Conservation (phyloP, 2,329 filamentous ascomycete species). For the Pseudogymnoascus sp. region DNA sequence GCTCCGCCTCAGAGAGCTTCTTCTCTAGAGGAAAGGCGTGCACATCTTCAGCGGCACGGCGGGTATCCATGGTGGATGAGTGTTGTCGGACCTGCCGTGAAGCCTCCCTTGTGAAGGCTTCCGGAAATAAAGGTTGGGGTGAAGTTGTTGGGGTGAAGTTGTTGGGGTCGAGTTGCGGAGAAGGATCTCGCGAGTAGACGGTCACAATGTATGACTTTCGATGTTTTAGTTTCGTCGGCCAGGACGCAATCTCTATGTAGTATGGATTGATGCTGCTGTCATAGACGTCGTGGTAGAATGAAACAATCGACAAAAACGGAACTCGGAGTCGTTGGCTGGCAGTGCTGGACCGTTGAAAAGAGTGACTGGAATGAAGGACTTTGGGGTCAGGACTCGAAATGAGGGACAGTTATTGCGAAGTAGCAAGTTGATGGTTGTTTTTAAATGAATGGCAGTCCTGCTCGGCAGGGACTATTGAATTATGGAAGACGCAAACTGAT, state of each 20-base stretch:
- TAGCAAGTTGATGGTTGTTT: background rate
- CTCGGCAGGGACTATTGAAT: background rate
- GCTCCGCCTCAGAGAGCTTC: background rate
- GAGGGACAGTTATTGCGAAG: background rate
- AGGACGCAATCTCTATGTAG: background rate
- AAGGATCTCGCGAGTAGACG: background rate
- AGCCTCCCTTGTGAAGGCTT: background rate
- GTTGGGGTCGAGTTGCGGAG: background rate
- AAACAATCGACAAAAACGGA: background rate
- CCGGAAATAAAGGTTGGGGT: background rate
- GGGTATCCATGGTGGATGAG: background rate
- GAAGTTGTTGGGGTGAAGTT: background rate
- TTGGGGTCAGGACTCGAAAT: background rate
- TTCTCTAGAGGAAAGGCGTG: background rate
- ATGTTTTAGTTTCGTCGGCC: background rate
- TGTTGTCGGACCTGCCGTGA: background rate
- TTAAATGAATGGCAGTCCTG: conserved; percentile 2
- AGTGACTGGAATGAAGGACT: background rate
- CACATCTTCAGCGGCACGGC: background rate
- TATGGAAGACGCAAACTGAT: background rate
- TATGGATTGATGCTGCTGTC: background rate
- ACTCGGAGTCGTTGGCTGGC: background rate
- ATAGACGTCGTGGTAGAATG: background rate
- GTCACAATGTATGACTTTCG: background rate
- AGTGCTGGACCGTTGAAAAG: background rate